Evolutionary conservation across 331 rosid genomes (phyloP).

Genomic region (Malus hybrid): DNA sequence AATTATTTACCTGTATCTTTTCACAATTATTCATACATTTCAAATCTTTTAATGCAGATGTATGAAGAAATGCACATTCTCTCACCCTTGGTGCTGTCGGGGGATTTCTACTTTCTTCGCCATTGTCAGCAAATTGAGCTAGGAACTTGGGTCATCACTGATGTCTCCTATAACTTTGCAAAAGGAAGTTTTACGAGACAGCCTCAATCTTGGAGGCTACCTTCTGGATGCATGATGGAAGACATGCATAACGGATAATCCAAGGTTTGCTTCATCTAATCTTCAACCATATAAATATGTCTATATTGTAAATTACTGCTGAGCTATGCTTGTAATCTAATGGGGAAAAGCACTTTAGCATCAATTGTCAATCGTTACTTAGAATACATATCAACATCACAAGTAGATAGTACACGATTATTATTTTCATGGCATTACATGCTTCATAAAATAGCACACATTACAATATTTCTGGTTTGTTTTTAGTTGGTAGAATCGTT

Average conservation of each 20-base stretch:
- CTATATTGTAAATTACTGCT: background rate
- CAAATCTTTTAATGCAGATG: constrained; percentile 37
- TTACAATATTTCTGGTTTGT: background rate
- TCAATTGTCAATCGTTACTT: no score
- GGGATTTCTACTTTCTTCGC: constrained; percentile 52
- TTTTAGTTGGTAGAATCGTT: background rate
- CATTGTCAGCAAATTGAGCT: constrained; percentile 38
- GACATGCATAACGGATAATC: constrained; percentile 40
- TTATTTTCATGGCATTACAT: background rate
- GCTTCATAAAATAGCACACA: background rate
- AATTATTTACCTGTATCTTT: background rate
- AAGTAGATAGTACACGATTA: background rate
- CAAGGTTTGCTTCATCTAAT: constrained; percentile 24
- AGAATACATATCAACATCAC: no score
- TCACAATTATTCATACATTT: background rate
- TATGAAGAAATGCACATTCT: constrained; percentile 57
- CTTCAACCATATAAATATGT: background rate
- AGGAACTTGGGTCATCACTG: constrained; percentile 50
- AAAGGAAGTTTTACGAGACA: background rate
- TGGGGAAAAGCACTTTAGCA: background rate
- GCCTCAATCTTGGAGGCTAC: constrained; percentile 47
- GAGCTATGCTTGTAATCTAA: background rate
- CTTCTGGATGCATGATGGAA: constrained; percentile 75
- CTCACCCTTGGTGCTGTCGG: constrained; percentile 47
- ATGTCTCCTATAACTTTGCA: constrained; percentile 47